Percentiles rank a stretch among this genome's conserved stretches.
Conservation (phyloP, 1,284 basidiomycete species). For the Exobasidium rhododendri region DNA sequence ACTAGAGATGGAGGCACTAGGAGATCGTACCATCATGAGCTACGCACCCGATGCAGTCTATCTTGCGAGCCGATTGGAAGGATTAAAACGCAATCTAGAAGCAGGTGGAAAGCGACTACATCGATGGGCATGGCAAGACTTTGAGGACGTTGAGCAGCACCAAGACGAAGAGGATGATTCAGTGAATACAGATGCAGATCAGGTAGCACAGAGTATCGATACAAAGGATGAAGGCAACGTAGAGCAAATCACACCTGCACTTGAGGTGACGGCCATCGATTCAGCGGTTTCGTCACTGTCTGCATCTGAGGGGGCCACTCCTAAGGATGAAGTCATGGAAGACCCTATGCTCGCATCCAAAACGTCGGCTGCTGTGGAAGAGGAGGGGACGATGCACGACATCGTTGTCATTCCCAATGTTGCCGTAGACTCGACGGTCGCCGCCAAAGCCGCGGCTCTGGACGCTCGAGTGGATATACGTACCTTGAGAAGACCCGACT, state of each 20-base stretch:
- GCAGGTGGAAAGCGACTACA: slow-evolving; percentile 22
- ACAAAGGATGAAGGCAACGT: neutral
- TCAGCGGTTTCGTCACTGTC: neutral
- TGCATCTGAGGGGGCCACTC: neutral
- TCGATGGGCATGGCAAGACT: slow-evolving; percentile 12
- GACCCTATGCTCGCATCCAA: neutral
- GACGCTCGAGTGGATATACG: slow-evolving; percentile 44
- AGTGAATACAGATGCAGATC: neutral
- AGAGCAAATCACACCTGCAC: neutral
- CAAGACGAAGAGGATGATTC: slow-evolving; percentile 16
- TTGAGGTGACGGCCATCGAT: neutral
- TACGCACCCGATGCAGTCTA: slow-evolving; percentile 46
- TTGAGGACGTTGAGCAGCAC: slow-evolving; percentile 27
- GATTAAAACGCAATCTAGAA: slow-evolving; percentile 42
- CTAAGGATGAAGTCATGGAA: neutral
- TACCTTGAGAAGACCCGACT: slow-evolving; percentile 31
- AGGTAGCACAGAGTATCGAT: neutral
- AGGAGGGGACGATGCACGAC: neutral
- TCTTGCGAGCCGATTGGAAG: slow-evolving; percentile 42
- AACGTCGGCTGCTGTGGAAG: neutral
- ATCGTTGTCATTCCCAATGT: neutral
- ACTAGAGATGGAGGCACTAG: slow-evolving; percentile 41
- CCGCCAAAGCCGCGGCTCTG: slow-evolving; percentile 36
- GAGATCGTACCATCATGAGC: slow-evolving; percentile 41
- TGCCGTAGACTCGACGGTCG: neutral